These are phyloP conservation scores for Meredithiella fracta DNA, from an alignment of 2,329 filamentous ascomycete genomes.

Conservation along the genomic window DNA sequence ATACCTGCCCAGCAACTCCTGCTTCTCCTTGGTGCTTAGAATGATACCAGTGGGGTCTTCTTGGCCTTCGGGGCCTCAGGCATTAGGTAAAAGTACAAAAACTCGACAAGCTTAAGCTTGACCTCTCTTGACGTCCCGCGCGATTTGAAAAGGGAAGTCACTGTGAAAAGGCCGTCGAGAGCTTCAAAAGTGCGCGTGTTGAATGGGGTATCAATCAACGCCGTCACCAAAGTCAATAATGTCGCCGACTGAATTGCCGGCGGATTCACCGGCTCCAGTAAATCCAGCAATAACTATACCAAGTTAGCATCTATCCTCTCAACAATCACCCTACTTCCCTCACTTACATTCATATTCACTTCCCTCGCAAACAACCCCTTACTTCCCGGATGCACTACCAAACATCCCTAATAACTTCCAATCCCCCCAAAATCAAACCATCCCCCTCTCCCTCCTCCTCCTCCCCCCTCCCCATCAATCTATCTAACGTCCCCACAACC, in stretches of 20 bases:
- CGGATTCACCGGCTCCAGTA: slow-evolving; percentile 82
- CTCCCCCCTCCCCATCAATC: slow-evolving; percentile 65
- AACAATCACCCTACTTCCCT: background rate
- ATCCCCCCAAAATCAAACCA: slow-evolving; percentile 67
- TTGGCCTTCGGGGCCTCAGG: slow-evolving; percentile 52
- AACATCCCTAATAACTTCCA: slow-evolving; percentile 73
- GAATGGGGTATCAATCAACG: slow-evolving; percentile 66
- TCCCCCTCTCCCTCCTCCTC: slow-evolving; percentile 71
- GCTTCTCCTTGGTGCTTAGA: slow-evolving; percentile 64
- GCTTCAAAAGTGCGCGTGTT: slow-evolving; percentile 88
- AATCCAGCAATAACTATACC: slow-evolving; percentile 67
- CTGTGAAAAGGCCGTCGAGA: slow-evolving; percentile 77
- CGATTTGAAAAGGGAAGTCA: slow-evolving; percentile 86
- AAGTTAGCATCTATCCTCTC: background rate
- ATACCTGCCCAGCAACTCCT: slow-evolving; percentile 58
- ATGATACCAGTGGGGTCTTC: slow-evolving; percentile 19
- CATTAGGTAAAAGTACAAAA: slow-evolving; percentile 97
- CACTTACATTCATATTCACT: slow-evolving; percentile 76
- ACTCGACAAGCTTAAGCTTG: slow-evolving; percentile 91
- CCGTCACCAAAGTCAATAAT: slow-evolving; percentile 75
- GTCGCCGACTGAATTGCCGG: slow-evolving; percentile 83
- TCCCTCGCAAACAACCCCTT: slow-evolving; percentile 75
- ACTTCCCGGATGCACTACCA: slow-evolving; percentile 80
- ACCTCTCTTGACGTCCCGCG: slow-evolving; percentile 72
- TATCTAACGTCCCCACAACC: slow-evolving; percentile 70